A percentile compares a stretch with the other conserved stretches of the same genome.
These are phyloP conservation scores for Pseudogymnoascus sp. DNA, from an alignment of 2,329 filamentous ascomycete species.

Conservation along the genomic window DNA sequence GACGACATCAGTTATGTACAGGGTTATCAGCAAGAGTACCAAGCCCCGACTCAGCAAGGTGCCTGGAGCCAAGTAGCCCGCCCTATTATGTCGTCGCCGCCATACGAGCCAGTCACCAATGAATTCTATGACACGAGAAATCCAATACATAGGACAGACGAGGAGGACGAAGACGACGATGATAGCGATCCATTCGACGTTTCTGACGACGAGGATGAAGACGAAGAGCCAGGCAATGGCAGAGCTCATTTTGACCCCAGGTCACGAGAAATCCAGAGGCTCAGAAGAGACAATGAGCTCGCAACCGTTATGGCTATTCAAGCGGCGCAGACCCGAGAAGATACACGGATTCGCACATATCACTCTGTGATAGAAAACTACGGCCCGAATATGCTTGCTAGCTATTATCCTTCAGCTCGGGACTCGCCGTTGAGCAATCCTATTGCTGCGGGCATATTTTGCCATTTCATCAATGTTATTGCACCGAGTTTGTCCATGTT, in stretches of 20 bases:
- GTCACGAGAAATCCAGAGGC: background rate
- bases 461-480: constrained; percentile 86
- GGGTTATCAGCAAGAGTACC: background rate
- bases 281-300: constrained; percentile 24
- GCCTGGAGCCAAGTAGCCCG: background rate
- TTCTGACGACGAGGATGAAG: constrained; percentile 58
- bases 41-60: background rate
- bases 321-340: constrained; percentile 25
- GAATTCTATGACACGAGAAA: background rate
- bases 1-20: background rate
- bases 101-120: background rate
- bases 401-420: constrained; percentile 59
- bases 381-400: constrained; percentile 49
- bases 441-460: constrained; percentile 76
- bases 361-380: constrained; percentile 35
- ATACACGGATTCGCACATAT: constrained; percentile 39
- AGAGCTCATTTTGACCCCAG: background rate
- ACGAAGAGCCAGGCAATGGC: constrained; percentile 31
- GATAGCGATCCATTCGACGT: constrained; percentile 41
- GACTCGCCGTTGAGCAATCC: constrained; percentile 73
- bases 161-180: constrained; percentile 17
- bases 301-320: constrained; percentile 28
- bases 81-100: background rate
- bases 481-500: constrained; percentile 81
- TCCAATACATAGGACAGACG: background rate